Conservation (phyloP, 2,329 filamentous ascomycete genomes). For the Ceratocystis ficicola region DNA sequence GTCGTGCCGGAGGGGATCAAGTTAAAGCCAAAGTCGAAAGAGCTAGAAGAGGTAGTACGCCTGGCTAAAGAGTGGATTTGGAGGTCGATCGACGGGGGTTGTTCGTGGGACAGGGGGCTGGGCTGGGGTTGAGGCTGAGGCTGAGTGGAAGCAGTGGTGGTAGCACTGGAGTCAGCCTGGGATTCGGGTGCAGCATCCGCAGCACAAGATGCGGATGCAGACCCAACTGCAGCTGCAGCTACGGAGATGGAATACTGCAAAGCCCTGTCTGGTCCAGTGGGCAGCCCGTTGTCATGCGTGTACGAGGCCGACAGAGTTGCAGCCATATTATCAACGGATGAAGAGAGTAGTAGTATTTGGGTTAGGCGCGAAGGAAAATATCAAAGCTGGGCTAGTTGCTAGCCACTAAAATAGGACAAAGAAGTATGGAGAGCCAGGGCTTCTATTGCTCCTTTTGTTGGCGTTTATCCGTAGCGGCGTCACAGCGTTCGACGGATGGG, state of each 20-base stretch:
- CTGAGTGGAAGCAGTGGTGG: neutral
- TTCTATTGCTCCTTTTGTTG: neutral
- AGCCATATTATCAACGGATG: conserved; percentile 1
- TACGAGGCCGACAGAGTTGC: neutral
- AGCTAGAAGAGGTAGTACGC: neutral
- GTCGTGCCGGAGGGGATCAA: neutral
- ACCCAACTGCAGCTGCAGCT: neutral
- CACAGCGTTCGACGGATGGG: neutral
- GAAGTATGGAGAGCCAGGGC: neutral
- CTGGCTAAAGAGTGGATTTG: neutral
- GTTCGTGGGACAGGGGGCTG: neutral
- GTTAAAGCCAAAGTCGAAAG: neutral
- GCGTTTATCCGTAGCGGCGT: neutral
- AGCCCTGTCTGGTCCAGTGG: neutral
- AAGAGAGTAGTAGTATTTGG: neutral
- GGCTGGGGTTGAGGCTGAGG: conserved; percentile 4
- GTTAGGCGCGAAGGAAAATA: neutral
- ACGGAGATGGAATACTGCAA: neutral
- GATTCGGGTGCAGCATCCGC: neutral
- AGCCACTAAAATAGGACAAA: neutral
- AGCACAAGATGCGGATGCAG: neutral
- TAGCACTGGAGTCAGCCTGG: neutral
- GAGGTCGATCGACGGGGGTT: neutral
- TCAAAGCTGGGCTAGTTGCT: neutral
- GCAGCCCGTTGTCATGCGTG: neutral